phyloP scores from a whole-genome alignment of 768 basidiomycete genomes.

The Suillus decipiens region DNA sequence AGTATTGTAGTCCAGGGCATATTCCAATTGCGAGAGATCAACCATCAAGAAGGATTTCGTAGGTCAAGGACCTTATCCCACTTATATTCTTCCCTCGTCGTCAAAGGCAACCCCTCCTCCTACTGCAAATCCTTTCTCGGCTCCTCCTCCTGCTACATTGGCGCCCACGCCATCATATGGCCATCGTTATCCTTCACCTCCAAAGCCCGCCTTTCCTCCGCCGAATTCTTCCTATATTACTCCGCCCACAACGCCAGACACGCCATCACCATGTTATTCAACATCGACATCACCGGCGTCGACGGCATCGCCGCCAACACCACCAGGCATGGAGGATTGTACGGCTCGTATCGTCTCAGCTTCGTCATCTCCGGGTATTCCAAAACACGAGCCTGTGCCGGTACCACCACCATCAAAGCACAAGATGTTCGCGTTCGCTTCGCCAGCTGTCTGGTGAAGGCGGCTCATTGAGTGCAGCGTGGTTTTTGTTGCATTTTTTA shows the following conservation, averaged over 20 bases:
- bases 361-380: constrained; percentile 38
- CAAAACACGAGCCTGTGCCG: constrained; percentile 22
- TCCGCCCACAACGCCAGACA: constrained; percentile 48
- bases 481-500: constrained; percentile 24
- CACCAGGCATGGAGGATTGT: constrained; percentile 50
- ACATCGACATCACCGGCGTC: constrained; percentile 58
- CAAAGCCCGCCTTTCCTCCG: constrained; percentile 23
- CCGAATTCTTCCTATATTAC: constrained; percentile 22
- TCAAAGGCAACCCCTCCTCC: constrained; percentile 55
- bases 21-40: constrained; percentile 76
- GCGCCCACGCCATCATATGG: constrained; percentile 32
- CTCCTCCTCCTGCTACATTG: constrained; percentile 29
- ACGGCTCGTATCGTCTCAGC: constrained; percentile 48
- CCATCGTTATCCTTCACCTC: constrained; percentile 33
- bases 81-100: constrained; percentile 60
- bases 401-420: constrained; percentile 43
- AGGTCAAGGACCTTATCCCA: constrained; percentile 57
- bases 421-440: constrained; percentile 67
- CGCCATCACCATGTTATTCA: constrained; percentile 55
- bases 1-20: constrained; percentile 86
- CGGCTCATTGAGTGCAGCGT: constrained; percentile 33
- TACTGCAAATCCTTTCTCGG: constrained; percentile 34
- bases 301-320: constrained; percentile 62
- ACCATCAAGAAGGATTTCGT: constrained; percentile 70
- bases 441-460: constrained; percentile 70